phyloP scores from a whole-genome alignment of 2,329 filamentous ascomycete species.

The Neurospora crassa region DNA sequence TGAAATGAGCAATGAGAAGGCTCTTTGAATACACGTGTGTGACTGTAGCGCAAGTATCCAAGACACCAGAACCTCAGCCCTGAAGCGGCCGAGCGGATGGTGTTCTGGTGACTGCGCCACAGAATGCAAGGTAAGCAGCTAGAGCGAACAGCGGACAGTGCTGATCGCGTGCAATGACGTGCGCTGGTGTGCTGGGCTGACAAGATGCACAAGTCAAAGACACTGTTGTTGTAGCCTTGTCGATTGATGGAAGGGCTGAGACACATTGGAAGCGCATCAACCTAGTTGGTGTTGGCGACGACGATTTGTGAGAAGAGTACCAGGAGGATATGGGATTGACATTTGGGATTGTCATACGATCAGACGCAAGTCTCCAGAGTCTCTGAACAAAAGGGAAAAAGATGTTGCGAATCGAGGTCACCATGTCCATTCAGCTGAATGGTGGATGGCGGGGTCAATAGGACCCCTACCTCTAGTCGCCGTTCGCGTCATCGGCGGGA shows the following conservation, averaged over 20 bases:
- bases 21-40: neutral
- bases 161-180: neutral
- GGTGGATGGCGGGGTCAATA: neutral
- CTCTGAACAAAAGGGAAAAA: neutral
- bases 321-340: neutral
- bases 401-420: too few species aligned
- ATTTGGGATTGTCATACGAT: neutral
- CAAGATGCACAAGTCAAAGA: neutral
- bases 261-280: neutral
- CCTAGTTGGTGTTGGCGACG: neutral
- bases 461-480: neutral
- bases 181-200: neutral
- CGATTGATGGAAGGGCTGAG: neutral
- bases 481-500: slow-evolving; percentile 5
- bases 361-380: neutral
- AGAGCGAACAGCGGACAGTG: neutral
- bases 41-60: neutral
- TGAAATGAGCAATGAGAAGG: neutral
- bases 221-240: neutral
- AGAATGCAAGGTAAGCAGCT: neutral
- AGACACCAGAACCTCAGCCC: neutral
- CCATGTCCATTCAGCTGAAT: neutral
- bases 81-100: neutral
- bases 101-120: neutral
- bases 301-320: neutral